Conservation (phyloP, 495 filamentous ascomycete genomes). For the Pyronema omphalodes region DNA sequence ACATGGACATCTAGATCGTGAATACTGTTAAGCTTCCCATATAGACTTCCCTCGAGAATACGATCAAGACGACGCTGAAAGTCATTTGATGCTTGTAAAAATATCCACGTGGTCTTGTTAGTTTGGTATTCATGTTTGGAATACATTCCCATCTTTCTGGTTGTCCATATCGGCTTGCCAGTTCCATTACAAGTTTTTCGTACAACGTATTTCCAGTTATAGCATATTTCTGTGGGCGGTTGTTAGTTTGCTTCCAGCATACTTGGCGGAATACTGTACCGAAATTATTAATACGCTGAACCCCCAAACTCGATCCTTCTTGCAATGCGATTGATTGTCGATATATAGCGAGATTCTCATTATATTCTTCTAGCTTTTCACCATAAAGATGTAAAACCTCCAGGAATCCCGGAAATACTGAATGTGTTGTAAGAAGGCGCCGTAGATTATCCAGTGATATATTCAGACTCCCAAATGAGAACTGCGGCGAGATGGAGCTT, state of each 20-base stretch:
- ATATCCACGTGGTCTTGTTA: constrained; percentile 7
- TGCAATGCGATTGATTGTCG: constrained; percentile 2
- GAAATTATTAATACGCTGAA: not conserved
- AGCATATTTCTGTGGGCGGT: not conserved
- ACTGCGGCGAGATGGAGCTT: not conserved
- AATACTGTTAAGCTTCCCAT: not conserved
- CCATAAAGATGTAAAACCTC: constrained; percentile 11
- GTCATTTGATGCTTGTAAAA: constrained; percentile 4
- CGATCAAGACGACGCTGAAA: not conserved
- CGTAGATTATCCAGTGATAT: not conserved
- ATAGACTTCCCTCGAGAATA: not conserved
- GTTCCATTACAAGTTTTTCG: not conserved
- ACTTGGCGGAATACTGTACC: not conserved
- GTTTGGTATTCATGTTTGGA: constrained; percentile 1
- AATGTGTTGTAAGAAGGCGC: constrained; percentile 4
- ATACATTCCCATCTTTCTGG: constrained; percentile 12
- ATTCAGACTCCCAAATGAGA: not conserved
- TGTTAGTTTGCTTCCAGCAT: not conserved
- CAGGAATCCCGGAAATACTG: constrained; percentile 8
- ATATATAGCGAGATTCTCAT: constrained; percentile 7
- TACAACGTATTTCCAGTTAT: not conserved
- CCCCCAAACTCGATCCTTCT: not conserved
- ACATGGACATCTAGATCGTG: constrained; percentile 16
- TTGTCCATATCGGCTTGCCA: constrained; percentile 4
- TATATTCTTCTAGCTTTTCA: constrained; percentile 4